phyloP scores from a whole-genome alignment of 495 filamentous ascomycete genomes.

The Penicillium roqueforti region DNA sequence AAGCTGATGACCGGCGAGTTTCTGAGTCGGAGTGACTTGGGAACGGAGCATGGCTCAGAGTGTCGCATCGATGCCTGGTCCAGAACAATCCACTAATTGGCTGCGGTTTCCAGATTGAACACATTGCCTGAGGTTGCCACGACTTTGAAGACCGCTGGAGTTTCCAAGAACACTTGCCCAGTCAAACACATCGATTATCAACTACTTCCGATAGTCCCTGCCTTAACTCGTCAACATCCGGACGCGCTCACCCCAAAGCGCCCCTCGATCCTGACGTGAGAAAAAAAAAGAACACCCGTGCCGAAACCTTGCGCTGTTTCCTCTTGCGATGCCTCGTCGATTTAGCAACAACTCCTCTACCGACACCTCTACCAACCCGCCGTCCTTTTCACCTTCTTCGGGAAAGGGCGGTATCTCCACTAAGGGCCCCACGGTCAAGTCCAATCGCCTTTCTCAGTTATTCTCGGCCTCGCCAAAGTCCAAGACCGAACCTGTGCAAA shows the following conservation, averaged over 20 bases:
- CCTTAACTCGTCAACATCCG: constrained; percentile 19
- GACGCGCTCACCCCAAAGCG: constrained; percentile 16
- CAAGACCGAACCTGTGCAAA: constrained; percentile 49
- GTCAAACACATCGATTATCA: not conserved
- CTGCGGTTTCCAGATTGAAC: constrained; percentile 1
- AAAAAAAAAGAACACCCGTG: constrained; percentile 12
- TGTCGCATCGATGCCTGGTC: constrained; percentile 1
- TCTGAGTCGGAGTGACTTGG: too few species aligned
- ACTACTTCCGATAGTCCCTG: constrained; percentile 18
- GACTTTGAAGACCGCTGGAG: not conserved
- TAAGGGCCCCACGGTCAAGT: constrained; percentile 58
- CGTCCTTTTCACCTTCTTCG: constrained; percentile 42
- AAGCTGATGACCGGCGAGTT: not conserved
- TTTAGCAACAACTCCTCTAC: constrained; percentile 46
- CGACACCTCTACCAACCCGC: constrained; percentile 40
- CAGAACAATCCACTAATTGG: constrained; percentile 10
- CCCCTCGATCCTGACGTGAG: constrained; percentile 15
- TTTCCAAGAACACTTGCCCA: not conserved
- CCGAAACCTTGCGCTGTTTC: constrained; percentile 27
- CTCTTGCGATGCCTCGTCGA: constrained; percentile 55
- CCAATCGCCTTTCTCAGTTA: constrained; percentile 56
- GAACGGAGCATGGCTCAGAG: not conserved
- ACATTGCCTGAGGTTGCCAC: constrained; percentile 8
- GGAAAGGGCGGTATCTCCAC: constrained; percentile 47
- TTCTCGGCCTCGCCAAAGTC: constrained; percentile 58